Evolutionary conservation across 768 basidiomycete species (phyloP).

Genomic region (Glaciozyma martinii): DNA sequence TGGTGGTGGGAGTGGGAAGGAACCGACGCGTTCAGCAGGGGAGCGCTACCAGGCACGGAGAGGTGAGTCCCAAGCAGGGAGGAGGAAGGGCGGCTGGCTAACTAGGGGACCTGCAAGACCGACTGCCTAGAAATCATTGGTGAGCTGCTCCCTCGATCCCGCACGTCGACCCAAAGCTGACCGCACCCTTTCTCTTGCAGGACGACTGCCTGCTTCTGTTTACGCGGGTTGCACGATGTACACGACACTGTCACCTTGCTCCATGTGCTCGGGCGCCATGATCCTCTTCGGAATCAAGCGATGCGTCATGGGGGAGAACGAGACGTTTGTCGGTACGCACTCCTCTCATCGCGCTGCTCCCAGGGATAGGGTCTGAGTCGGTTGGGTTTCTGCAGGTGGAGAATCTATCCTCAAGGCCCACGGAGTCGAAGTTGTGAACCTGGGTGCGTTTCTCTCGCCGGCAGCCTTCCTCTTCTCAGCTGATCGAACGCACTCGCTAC

Average conservation of each 20-base stretch:
- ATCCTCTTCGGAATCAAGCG: conserved; percentile 54
- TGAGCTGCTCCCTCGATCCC: conserved; percentile 1
- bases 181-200: neutral
- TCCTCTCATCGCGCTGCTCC: neutral
- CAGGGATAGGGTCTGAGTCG: neutral
- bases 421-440: conserved; percentile 51
- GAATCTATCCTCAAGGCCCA: conserved; percentile 49
- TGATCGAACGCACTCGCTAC: neutral
- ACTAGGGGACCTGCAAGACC: conserved; percentile 16
- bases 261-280: conserved; percentile 59
- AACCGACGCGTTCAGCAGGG: conserved; percentile 47
- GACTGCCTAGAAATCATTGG: conserved; percentile 52
- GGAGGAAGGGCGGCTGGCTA: neutral
- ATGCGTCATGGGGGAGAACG: conserved; percentile 58
- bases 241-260: conserved; percentile 48
- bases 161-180: neutral
- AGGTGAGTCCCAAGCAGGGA: conserved; percentile 37
- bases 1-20: conserved; percentile 45
- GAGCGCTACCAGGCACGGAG: conserved; percentile 46
- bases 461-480: neutral
- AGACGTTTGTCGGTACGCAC: conserved; percentile 45
- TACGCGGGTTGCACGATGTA: conserved; percentile 29
- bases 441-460: conserved; percentile 32
- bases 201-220: conserved; percentile 21
- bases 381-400: conserved; percentile 36